phyloP scores from a whole-genome alignment of 192 early-diverging fungal genomes.

The Glomus cerebriforme region DNA sequence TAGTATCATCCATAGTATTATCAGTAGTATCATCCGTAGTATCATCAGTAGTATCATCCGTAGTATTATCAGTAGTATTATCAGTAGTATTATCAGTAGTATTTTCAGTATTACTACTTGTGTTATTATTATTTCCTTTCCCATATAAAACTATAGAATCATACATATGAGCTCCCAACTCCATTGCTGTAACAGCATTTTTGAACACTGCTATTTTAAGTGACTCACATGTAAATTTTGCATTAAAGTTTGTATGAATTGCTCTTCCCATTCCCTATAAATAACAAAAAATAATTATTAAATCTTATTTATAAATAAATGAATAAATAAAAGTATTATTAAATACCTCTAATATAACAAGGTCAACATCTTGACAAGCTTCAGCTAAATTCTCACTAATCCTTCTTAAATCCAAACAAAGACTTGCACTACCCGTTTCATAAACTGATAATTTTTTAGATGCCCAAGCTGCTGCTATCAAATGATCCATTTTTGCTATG shows the following conservation, averaged over 20 bases:
- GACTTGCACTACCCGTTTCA: constrained; percentile 69
- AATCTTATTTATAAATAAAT: not conserved
- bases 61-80: too few species aligned
- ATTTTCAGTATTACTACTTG: too few species aligned
- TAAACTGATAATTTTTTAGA: constrained; percentile 51
- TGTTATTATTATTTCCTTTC: not conserved
- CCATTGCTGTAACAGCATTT: constrained; percentile 67
- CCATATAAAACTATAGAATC: constrained; percentile 60
- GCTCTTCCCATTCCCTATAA: constrained; percentile 71
- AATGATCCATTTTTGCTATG: constrained; percentile 45
- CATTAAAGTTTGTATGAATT: constrained; percentile 80
- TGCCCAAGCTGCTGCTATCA: constrained; percentile 38
- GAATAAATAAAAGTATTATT: constrained; percentile 37
- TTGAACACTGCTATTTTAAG: constrained; percentile 84
- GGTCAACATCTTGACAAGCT: constrained; percentile 56
- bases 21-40: too few species aligned
- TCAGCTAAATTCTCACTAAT: constrained; percentile 63
- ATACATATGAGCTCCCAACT: constrained; percentile 69
- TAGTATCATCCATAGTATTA: too few species aligned
- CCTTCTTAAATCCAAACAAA: constrained; percentile 71
- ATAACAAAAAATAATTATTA: constrained; percentile 24
- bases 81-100: too few species aligned
- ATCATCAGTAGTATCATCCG: too few species aligned
- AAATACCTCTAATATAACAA: constrained; percentile 70
- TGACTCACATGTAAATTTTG: constrained; percentile 67